Conservation (phyloP, 139 green algal genomes). For the Diplosphaera chodatii region DNA sequence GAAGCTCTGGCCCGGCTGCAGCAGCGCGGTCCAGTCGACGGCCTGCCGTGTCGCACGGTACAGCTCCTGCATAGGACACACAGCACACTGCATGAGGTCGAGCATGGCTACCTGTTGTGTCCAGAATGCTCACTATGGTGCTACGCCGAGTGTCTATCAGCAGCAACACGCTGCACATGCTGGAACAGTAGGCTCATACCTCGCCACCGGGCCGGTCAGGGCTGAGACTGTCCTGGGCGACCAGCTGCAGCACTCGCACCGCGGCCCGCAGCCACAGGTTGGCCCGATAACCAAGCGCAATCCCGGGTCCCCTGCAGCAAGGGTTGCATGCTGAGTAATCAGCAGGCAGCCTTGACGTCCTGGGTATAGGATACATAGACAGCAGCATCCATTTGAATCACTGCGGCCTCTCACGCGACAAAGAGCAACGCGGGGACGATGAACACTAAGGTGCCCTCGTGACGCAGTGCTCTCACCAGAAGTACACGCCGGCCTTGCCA, state of each 20-base stretch:
- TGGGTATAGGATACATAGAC: too few species aligned
- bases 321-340: too few species aligned
- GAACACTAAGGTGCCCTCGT: background rate
- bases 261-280: constrained; percentile 67
- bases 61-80: too few species aligned
- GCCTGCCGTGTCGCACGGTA: constrained; percentile 54
- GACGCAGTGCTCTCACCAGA: constrained; percentile 16
- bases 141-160: too few species aligned
- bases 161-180: too few species aligned
- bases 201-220: constrained; percentile 23
- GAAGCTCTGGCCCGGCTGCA: constrained; percentile 45
- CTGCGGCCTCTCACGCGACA: too few species aligned
- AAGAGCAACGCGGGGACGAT: background rate
- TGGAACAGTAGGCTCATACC: too few species aligned
- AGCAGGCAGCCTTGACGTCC: too few species aligned
- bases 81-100: too few species aligned
- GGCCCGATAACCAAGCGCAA: constrained; percentile 48
- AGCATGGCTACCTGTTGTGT: too few species aligned
- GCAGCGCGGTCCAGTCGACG: constrained; percentile 47
- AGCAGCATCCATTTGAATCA: too few species aligned
- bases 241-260: constrained; percentile 58
- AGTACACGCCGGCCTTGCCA: constrained; percentile 47
- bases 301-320: constrained; percentile 10
- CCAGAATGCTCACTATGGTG: too few species aligned
- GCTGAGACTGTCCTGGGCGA: constrained; percentile 50